Evolutionary conservation across 2,329 filamentous ascomycete species (phyloP).

Genomic region (Aspergillus fumigatiaffinis): DNA sequence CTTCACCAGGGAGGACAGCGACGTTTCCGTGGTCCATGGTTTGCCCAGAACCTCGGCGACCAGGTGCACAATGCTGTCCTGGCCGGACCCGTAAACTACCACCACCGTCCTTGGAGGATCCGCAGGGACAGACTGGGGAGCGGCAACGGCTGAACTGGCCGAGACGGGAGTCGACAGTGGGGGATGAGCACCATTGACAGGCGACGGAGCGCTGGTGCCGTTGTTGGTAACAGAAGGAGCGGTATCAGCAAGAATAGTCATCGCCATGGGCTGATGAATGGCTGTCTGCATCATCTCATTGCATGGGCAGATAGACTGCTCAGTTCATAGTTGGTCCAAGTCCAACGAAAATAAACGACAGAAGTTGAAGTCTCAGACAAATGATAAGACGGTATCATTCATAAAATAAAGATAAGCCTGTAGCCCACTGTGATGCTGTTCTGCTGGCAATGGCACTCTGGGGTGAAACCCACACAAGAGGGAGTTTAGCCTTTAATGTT

Average conservation of each 20-base stretch:
- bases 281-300: slow-evolving; percentile 35
- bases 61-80: slow-evolving; percentile 69
- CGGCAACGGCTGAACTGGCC: no score
- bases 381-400: background rate
- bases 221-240: slow-evolving; percentile 14
- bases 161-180: no score
- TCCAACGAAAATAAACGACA: background rate
- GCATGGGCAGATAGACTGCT: slow-evolving; percentile 16
- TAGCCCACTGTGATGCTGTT: background rate
- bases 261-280: slow-evolving; percentile 30
- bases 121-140: slow-evolving; percentile 6
- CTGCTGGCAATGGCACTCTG: no score
- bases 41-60: slow-evolving; percentile 79
- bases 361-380: background rate
- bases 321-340: slow-evolving; percentile 24
- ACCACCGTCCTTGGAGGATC: slow-evolving; percentile 43
- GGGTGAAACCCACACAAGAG: no score
- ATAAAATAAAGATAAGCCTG: background rate
- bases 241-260: slow-evolving; percentile 25
- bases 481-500: background rate
- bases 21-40: slow-evolving; percentile 58
- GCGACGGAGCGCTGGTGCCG: slow-evolving; percentile 7
- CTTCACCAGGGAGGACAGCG: slow-evolving; percentile 51
- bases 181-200: slow-evolving; percentile 8
- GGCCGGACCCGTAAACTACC: slow-evolving; percentile 66